Evolutionary conservation across 805 yeast species (phyloP).

Genomic region (Metschnikowia borealis): DNA sequence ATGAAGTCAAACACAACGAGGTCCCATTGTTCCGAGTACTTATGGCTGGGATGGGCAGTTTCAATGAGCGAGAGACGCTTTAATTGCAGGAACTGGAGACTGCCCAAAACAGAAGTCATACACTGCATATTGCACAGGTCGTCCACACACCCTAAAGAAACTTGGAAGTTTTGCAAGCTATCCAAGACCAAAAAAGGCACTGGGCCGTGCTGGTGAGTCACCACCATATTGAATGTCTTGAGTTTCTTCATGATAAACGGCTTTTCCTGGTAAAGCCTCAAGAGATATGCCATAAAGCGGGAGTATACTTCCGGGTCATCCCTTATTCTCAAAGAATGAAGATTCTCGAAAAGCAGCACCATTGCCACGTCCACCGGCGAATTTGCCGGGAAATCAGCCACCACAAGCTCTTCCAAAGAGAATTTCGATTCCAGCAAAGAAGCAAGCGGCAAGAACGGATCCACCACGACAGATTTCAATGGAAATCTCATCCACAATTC

Average conservation of each 20-base stretch:
- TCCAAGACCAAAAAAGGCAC: conserved; percentile 19
- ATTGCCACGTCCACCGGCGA: background rate
- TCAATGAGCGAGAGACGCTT: conserved; percentile 36
- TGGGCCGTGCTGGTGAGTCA: conserved; percentile 14
- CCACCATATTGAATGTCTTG: conserved; percentile 24
- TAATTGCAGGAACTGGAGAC: conserved; percentile 27
- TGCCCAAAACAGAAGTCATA: conserved; percentile 37
- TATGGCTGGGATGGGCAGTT: conserved; percentile 26
- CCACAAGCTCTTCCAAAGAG: conserved; percentile 10
- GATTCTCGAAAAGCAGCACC: conserved; percentile 6
- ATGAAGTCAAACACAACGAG: conserved; percentile 37
- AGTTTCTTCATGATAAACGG: conserved; percentile 15
- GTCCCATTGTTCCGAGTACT: conserved; percentile 52
- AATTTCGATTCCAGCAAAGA: background rate
- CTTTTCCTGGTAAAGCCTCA: conserved; percentile 6
- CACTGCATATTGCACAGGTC: conserved; percentile 41
- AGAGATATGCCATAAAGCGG: conserved; percentile 5
- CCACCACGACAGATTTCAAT: conserved; percentile 21
- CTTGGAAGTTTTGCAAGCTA: conserved; percentile 29
- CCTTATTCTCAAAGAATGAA: conserved; percentile 8
- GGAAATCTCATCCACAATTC: conserved; percentile 12
- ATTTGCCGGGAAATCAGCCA: conserved; percentile 8
- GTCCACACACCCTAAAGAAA: conserved; percentile 53
- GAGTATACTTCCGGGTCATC: conserved; percentile 8
- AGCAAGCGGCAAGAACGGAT: conserved; percentile 11